phyloP scores from a whole-genome alignment of 495 filamentous ascomycete species.

The Aspergillus sclerotioniger region DNA sequence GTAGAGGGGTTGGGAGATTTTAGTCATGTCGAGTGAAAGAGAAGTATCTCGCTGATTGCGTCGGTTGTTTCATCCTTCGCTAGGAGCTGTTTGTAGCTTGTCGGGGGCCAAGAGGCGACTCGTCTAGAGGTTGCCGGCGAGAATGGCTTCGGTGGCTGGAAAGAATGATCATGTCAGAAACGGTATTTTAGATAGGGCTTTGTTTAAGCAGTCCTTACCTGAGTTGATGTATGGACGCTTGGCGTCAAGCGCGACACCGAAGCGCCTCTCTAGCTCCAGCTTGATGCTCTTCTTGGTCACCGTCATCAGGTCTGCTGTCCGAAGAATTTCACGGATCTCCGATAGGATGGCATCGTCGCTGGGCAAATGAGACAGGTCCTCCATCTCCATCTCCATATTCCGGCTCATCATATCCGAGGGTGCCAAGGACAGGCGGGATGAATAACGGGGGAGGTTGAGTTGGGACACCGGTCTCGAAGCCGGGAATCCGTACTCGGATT shows the following conservation, averaged over 20 bases:
- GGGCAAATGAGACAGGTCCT: conserved; percentile 70
- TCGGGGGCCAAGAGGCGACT: neutral
- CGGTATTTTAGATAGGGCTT: conserved; percentile 1
- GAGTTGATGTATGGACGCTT: conserved; percentile 90
- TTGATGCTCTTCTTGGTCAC: conserved; percentile 99
- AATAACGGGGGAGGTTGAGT: conserved; percentile 56
- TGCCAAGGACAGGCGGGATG: conserved; percentile 76
- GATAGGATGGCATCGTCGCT: conserved; percentile 85
- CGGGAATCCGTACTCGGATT: conserved; percentile 45
- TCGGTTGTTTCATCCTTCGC: neutral
- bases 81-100: neutral
- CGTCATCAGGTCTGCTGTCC: conserved; percentile 90
- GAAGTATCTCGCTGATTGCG: neutral
- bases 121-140: neutral
- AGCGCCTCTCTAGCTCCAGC: conserved; percentile 84
- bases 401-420: conserved; percentile 70
- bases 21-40: neutral
- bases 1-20: neutral
- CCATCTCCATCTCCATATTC: conserved; percentile 60
- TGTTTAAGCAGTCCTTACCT: conserved; percentile 56
- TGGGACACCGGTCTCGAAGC: conserved; percentile 74
- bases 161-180: conserved; percentile 51
- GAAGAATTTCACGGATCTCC: conserved; percentile 91
- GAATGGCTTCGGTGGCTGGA: conserved; percentile 43
- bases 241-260: conserved; percentile 74